Evolutionary conservation across 129 eudicot species (phyloP).

Genomic region (Pittosporum tobira): DNA sequence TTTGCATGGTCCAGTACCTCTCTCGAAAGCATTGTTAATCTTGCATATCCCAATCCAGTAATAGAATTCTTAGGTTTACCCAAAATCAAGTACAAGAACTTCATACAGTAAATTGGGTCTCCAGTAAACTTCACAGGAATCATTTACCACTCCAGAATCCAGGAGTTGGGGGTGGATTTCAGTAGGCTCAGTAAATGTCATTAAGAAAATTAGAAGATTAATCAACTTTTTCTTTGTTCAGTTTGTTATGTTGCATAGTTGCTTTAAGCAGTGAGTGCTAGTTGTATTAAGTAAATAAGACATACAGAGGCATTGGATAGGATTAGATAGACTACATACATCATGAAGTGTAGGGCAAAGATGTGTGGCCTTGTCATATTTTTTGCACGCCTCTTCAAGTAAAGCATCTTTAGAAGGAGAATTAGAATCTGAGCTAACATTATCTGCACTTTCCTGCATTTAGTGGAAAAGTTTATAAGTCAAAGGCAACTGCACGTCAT

Average conservation of each 20-base stretch:
- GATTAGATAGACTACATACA: constrained; percentile 7
- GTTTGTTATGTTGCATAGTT: neutral
- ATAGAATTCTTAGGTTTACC: neutral
- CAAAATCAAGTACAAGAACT: no score
- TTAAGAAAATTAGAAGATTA: no score
- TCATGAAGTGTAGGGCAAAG: constrained; percentile 86
- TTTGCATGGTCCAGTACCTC: neutral
- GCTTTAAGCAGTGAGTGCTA: neutral
- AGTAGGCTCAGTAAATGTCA: no score
- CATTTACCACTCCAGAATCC: no score
- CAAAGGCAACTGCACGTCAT: neutral
- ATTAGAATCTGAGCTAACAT: constrained; percentile 54
- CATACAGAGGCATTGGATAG: neutral
- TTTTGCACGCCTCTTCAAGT: constrained; percentile 90
- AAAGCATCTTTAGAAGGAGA: constrained; percentile 84
- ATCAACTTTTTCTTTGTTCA: neutral
- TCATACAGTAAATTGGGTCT: neutral
- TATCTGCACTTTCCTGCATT: constrained; percentile 95
- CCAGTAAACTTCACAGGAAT: constrained; percentile 3
- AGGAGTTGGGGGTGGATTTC: no score
- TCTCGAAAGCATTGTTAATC: no score
- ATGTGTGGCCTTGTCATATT: constrained; percentile 81
- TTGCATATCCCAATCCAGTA: neutral
- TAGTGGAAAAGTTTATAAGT: neutral
- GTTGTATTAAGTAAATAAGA: neutral